phyloP scores from a whole-genome alignment of 2,329 filamentous ascomycete species.

The Penicillium sp. region DNA sequence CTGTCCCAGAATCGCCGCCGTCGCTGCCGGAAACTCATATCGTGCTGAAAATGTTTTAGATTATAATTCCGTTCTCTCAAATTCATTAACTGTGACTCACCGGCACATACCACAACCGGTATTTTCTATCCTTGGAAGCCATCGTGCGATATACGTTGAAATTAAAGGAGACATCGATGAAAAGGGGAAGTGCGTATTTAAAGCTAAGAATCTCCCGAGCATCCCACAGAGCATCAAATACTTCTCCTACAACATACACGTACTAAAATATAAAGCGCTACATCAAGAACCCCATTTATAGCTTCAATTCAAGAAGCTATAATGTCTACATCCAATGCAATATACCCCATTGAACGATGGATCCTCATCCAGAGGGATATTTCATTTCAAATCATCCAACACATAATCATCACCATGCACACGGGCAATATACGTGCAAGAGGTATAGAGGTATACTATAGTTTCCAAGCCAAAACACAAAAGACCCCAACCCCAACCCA shows the following conservation, averaged over 20 bases:
- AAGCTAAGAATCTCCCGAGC: not conserved
- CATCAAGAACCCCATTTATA: not conserved
- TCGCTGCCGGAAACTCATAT: not conserved
- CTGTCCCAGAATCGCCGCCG: no score
- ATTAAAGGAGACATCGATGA: not conserved
- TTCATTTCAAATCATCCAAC: constrained; percentile 7
- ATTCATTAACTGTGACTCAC: not conserved
- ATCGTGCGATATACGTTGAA: not conserved
- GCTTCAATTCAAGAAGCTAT: not conserved
- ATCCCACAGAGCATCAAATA: not conserved
- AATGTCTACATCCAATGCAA: not conserved
- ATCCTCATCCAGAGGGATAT: not conserved
- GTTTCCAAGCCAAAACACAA: not conserved
- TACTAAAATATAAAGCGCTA: not conserved
- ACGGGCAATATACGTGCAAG: not conserved
- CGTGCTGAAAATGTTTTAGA: not conserved
- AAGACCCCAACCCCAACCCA: not conserved
- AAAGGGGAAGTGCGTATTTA: not conserved
- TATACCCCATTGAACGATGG: not conserved
- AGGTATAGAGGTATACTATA: not conserved
- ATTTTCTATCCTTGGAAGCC: not conserved
- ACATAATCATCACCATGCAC: constrained; percentile 3
- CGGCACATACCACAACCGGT: not conserved
- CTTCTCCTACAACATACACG: not conserved
- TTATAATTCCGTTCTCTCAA: not conserved